Evolutionary conservation across 192 early-diverging fungal genomes (phyloP), one percentile per base, ranked within the genome.

Genomic region (Dimargaris cristalligena): DNA sequence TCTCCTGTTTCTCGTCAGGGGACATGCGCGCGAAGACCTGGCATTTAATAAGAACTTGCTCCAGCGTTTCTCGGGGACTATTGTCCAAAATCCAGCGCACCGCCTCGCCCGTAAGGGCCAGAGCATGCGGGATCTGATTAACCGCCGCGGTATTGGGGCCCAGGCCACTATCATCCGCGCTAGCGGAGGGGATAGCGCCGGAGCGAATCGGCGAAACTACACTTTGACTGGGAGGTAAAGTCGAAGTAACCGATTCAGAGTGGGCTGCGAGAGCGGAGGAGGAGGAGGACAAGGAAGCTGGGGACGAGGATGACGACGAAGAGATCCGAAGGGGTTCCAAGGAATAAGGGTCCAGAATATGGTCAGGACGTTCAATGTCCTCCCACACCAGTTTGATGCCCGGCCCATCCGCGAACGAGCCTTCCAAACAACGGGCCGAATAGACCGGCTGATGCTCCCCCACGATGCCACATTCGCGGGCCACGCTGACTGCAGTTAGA

Each of bases 21-120:
- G 93, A 95, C 94, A 97, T 97, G 55, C 97, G 84, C 4, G 94
- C 92, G 69, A 87, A 97, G 33, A 99, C 82, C 54, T 89, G 85
- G 8, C 86, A 84, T 52, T 91, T 93, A 62, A 92, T 81, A 44
- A 99, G 73, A 82, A 96, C 86, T 59, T 86, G 74, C 14, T 67
- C 66, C 33, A 91, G 64, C 16, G 78, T 79, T 28, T 81, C 78
- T 2, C 70, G 64, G 0, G 78, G 67, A 6, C 58, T 48, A 68
- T 83, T 80, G 59, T 95, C 92, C 34, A 95, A 74, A 77, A 94
- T 87, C 83, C 88, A 95, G 20, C 94, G 78, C 68, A 97, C 95
- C 18, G 90, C 90, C 59, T 97, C 94, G 28, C 97, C 97, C 0
- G 93, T 95, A 6, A 97, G 80, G 0, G 96, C 96, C 34, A 98